Percentiles rank a stretch among this genome's conserved stretches.
These are phyloP conservation scores for Ochetophila trinervis DNA, from an alignment of 306 rosid genomes.

Conservation along the genomic window DNA sequence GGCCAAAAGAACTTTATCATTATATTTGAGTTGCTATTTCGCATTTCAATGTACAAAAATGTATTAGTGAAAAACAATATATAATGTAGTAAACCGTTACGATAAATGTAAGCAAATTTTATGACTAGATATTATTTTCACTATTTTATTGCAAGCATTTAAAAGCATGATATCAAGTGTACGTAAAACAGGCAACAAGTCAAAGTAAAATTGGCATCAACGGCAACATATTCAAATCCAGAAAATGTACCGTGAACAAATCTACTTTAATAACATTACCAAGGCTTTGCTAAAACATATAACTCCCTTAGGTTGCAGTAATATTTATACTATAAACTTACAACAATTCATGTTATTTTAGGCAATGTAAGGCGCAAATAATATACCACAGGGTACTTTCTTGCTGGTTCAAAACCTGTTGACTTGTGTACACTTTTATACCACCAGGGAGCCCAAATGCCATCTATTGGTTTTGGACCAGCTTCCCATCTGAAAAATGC, in stretches of 20 bases:
- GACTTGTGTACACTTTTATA: slow-evolving; percentile 56
- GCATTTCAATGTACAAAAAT: not conserved
- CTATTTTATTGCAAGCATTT: not conserved
- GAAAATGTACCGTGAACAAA: not conserved
- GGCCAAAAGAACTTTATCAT: not conserved
- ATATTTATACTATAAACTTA: not conserved
- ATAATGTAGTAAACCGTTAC: not conserved
- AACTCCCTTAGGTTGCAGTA: not conserved
- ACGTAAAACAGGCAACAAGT: not conserved
- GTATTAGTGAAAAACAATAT: not conserved
- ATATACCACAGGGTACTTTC: slow-evolving; percentile 60
- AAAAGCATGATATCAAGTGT: not conserved
- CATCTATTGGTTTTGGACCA: slow-evolving; percentile 75
- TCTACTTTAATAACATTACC: not conserved
- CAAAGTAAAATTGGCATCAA: not conserved
- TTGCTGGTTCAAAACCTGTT: slow-evolving; percentile 49
- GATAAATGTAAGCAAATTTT: no score
- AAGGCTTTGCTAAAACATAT: not conserved
- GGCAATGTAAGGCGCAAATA: not conserved
- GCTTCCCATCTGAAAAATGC: slow-evolving; percentile 66
- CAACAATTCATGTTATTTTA: not conserved
- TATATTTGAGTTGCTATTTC: not conserved
- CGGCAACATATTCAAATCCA: not conserved
- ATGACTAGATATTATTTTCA: no score
- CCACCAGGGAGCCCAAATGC: slow-evolving; percentile 93